phyloP scores from a whole-genome alignment of 2,329 filamentous ascomycete species.

The Plenodomus biglobosus region DNA sequence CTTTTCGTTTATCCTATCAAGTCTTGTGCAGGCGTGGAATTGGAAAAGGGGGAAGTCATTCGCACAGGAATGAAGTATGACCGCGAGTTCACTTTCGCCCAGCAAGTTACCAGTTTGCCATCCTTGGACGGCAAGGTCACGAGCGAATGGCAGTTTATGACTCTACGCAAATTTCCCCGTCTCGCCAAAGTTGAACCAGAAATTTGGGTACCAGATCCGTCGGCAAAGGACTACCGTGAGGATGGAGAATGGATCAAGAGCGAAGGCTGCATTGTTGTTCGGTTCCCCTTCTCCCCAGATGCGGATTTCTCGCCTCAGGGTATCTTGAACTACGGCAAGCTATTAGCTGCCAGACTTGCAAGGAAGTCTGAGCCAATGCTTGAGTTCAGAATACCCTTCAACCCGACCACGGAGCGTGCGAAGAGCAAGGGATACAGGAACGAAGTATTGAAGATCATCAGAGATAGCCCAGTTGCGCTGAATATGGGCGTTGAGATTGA shows the following conservation, averaged over 20 bases:
- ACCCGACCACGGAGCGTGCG: constrained; percentile 61
- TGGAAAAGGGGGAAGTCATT: constrained; percentile 65
- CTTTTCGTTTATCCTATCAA: constrained; percentile 83
- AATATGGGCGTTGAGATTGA: constrained; percentile 51
- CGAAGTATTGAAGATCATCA: constrained; percentile 67
- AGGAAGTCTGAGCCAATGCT: constrained; percentile 58
- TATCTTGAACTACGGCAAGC: constrained; percentile 36
- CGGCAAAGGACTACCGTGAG: constrained; percentile 54
- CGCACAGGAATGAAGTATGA: constrained; percentile 74
- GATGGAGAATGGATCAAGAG: constrained; percentile 54
- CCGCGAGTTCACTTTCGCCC: constrained; percentile 79
- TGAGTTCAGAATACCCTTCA: constrained; percentile 67
- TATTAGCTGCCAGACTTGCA: constrained; percentile 38
- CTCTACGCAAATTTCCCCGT: constrained; percentile 67
- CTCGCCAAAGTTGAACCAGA: constrained; percentile 69
- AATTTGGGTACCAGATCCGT: constrained; percentile 69
- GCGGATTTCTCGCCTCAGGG: constrained; percentile 36
- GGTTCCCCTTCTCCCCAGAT: constrained; percentile 59
- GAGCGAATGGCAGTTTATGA: constrained; percentile 68
- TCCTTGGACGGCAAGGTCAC: constrained; percentile 47
- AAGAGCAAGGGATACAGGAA: constrained; percentile 60
- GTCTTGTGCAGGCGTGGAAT: constrained; percentile 75
- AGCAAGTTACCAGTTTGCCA: constrained; percentile 52
- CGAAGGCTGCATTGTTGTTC: constrained; percentile 65
- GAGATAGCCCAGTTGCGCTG: constrained; percentile 54